Base-by-base conservation (phyloP, 2,329 filamentous ascomycete species). In the Ophiostoma pallidulum region DNA sequence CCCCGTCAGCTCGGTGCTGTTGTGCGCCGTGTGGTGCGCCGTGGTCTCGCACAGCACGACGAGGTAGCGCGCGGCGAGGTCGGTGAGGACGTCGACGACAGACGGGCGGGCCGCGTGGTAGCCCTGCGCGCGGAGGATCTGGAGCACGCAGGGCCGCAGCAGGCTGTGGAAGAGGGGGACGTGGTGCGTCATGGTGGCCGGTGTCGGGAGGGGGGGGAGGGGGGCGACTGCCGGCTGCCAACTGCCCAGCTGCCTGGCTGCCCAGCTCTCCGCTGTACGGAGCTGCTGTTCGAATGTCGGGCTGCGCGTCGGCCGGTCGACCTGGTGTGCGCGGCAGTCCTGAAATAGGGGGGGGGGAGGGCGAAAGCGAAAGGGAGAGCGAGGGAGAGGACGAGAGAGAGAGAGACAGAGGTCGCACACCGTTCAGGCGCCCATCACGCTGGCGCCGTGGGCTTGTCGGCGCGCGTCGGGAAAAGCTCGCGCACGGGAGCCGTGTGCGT, bases 61-160 rank as follows among this genome's bases (percentile, higher is more conserved):
- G 49, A 97, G 70, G 65, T 96, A 94, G 55, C 86, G 81, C 37
- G 83, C 85, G 0, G 88, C 82, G 8, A 97, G 74, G 64, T 96
- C 89, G 13, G 88, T 86, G n/a, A 96, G 65, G 9, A 86, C 82
- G 66, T 97, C 90, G 49, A 96, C 73, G 7, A 94, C 89, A 4
- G 84, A 83, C 2, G 87, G 82, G 47, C 81, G 81, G 43, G 88
- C 86, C 36, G 83, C 75, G 63, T 94, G 86, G 68, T 94, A 97
- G 62, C 91, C 91, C 20, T 88, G 84, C 26, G 90, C 87, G 60
- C 91, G 88, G 44, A 97, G 80, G 59, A 94, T 91, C 66, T 96
- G 89, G 49, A 97, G 79, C 51, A 96, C 79, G 41, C 83, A 82
- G 2, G 91, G 91, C 36, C 89, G 87, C 49, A 97, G 75, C 54